Base-by-base conservation (phyloP, 495 filamentous ascomycete species). In the Tuber magnatum region DNA sequence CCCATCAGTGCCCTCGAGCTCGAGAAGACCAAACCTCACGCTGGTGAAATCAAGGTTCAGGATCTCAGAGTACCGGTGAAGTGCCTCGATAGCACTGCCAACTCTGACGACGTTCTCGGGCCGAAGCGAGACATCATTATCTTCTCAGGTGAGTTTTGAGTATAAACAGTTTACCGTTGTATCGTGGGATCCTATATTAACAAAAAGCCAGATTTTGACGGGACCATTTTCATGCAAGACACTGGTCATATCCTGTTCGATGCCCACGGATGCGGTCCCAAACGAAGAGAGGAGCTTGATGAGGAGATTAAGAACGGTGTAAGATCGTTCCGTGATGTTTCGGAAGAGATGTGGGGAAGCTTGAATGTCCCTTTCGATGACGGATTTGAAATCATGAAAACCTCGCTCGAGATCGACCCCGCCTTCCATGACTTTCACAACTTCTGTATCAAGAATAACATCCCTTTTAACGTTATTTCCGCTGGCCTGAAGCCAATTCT, bases 191-290 rank as follows among this genome's bases (percentile, higher is more conserved):
- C n/a, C 22, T 32, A 71, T 43, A 35, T 71, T 80, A 73, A 80
- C 41, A 69, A 61, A 48, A 18, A 56, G 74, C 28, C 41, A 90
- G 90, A 93, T 83, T 93, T 92, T 79, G 91, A 93, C 80, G 91
- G 91, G 77, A 92, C 91, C 48, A 93, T 93, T 79, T 92, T 90
- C 85, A 90, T 92, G 87, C 90, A 93, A 87, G 91, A 92, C 75
- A 92, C 90, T 22, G 91, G 91, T 69, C 91, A 92, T 82, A 88
- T 92, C 81, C 87, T 93, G 61, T 90, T 92, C 83, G 90, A 92
- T 80, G 84, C 84, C 78, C 86, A 90, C 75, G 91, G 91, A 74
- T 92, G 90, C 83, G 90, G 90, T 73, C 82, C 83, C 8, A 81
- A 85, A 42, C 86, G 86, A 56, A 86, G 90, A 40, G 80, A 88